Evolutionary conservation across 495 filamentous ascomycete species (phyloP), one percentile per base, ranked within the genome.

Genomic region (Penicillium daleae): DNA sequence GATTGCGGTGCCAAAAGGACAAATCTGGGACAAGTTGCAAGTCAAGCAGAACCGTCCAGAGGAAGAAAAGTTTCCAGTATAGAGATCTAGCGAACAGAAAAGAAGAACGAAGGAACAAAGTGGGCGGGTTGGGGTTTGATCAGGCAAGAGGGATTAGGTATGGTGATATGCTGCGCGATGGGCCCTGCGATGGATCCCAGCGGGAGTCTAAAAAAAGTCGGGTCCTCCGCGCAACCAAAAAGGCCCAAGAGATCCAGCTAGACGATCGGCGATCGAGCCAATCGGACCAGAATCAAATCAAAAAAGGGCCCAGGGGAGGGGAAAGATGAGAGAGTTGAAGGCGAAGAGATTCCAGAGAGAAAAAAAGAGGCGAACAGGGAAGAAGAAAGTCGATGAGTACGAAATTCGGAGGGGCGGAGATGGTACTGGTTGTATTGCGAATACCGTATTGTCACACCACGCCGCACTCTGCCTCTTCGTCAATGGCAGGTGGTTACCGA

Each of bases 151-250:
- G 49, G 32, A 48, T 49, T 52, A 24, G 37, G 48, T 51, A 60
- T 50, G 60, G 51, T 44, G 48, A 50, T 35, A 63, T 60, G 37
- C 33, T 22, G 40, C 48, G 55, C 29, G 66, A 71, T 69, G 67
- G 64, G 61, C 66, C 63, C 63, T 64, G 54, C 56, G 63, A 71
- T 69, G 69, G 69, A 71, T 69, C 69, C 69, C 69, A 67, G 65
- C 65, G 69, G 59, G 63, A 69, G 66, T 66, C 63, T 71, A 71
- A 68, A 62, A n/a, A 49, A 53, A 61, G 62, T 68, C 62, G 63
- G 53, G 60, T 60, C 54, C 37, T 59, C 60, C 66, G 56, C 65
- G 57, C 52, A 56, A 67, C 31, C 22, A 59, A 52, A 57, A 37
- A 13, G 19, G 24, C 29, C 24, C 51, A 56, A 29, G 24, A 21